Evolutionary conservation across 495 filamentous ascomycete genomes (phyloP), one percentile per base, ranked within the genome.

Genomic region (Durotheca rogersii): DNA sequence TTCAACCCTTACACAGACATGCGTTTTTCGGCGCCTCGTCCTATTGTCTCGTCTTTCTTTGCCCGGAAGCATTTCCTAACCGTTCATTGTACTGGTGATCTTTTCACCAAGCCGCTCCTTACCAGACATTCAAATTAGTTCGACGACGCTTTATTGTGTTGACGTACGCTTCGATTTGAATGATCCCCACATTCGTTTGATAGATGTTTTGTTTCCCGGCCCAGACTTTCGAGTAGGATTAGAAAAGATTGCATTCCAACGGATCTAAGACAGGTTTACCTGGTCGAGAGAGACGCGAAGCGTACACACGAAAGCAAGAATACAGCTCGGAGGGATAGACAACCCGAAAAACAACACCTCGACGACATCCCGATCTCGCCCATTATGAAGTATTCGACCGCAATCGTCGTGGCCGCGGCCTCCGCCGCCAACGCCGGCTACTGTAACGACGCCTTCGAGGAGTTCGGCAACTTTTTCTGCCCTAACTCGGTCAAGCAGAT

Each of bases 401-500:
- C 56, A 29, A 32, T 64, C 41, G 30, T 54, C 47, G 56, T 58
- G 48, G 60, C 58, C 18, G 51, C 63, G 31, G 61, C 57, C 46
- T 61, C 60, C 44, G 56, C 59, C 17, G 63, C 47, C 39, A 58
- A 59, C n/a, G 63, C 63, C 14, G 51, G 54, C 11, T 60, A 23
- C 43, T 66, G 63, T 40, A 31, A 34, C 19, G 44, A 60, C 19
- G 48, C 62, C 7, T 61, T 63, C 27, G 47, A 65, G 33, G 53
- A 69, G 27, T 35, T 61, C 1, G 73, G 73, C 11, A 77, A 75
- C 47, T 69, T 32, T 53, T 88, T 84, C 72, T 88, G 85, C 63
- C 70, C 77, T 19, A 49, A 56, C 0, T 47, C 69, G 0, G 84
- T 87, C 21, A 64, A 76, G 17, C 70, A 72, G 2, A 79, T 89